Conservation (phyloP, 2,329 filamentous ascomycete species). For the Penicillium verrucosum region DNA sequence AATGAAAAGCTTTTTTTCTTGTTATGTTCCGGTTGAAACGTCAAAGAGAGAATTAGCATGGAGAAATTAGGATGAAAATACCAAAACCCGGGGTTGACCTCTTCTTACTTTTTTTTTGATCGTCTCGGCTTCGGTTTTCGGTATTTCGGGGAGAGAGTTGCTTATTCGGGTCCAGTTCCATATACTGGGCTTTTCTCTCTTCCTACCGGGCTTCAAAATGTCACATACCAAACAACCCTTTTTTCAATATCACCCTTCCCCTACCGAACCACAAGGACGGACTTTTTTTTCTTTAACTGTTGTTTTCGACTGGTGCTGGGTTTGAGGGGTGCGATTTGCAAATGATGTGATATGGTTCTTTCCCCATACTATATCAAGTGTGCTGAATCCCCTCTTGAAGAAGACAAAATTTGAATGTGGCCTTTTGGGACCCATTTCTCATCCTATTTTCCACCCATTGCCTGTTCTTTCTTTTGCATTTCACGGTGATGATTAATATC, state of each 20-base stretch:
- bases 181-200: conserved; percentile 5
- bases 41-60: conserved; percentile 28
- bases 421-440: conserved; percentile 26
- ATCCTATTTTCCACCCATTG: conserved; percentile 20
- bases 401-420: conserved; percentile 39
- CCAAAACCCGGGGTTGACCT: conserved; percentile 19
- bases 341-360: conserved; percentile 25
- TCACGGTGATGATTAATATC: conserved; percentile 18
- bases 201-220: conserved; percentile 25
- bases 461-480: conserved; percentile 25
- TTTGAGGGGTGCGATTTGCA: conserved; percentile 7
- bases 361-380: conserved; percentile 14
- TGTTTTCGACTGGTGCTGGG: conserved; percentile 6
- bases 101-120: conserved; percentile 24
- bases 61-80: conserved; percentile 31
- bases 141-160: conserved; percentile 5
- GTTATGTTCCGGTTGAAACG: conserved; percentile 28
- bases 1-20: conserved; percentile 28
- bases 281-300: conserved; percentile 4
- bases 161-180: conserved; percentile 2
- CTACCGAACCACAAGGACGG: conserved; percentile 4
- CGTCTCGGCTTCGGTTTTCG: conserved; percentile 19
- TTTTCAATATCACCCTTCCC: conserved; percentile 17
- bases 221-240: conserved; percentile 26
- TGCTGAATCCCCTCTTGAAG: conserved; percentile 9